A percentile compares a stretch with the other conserved stretches of the same genome.
These are phyloP conservation scores for Podochytrium sp. DNA, from an alignment of 192 early-diverging fungal genomes.

Conservation along the genomic window DNA sequence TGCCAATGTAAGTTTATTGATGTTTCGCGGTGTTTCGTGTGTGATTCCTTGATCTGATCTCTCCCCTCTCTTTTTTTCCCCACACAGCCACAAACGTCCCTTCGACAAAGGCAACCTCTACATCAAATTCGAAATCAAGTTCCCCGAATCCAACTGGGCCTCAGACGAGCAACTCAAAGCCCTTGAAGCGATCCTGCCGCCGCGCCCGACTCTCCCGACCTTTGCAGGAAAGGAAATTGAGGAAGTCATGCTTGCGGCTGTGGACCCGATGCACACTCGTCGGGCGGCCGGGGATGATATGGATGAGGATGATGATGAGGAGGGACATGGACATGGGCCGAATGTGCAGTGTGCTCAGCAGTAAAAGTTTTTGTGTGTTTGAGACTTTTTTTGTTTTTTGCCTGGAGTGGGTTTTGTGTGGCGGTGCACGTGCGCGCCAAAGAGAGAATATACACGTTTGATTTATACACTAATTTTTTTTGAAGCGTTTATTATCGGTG, in stretches of 20 bases:
- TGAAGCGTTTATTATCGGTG: no score
- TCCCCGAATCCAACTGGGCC: constrained; percentile 88
- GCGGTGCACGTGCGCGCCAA: no score
- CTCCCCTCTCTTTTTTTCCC: not conserved
- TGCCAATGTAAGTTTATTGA: constrained; percentile 89
- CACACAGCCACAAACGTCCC: constrained; percentile 53
- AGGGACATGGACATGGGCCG: constrained; percentile 57
- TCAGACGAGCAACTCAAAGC: constrained; percentile 67
- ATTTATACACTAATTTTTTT: no score
- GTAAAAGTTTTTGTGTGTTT: constrained; percentile 24
- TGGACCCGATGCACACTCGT: constrained; percentile 75
- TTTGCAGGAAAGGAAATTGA: constrained; percentile 70
- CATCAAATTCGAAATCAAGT: constrained; percentile 90
- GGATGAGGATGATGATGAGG: constrained; percentile 52
- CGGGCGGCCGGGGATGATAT: constrained; percentile 53
- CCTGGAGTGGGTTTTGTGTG: no score
- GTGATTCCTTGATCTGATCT: not conserved
- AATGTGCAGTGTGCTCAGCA: constrained; percentile 97
- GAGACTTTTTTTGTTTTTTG: not conserved
- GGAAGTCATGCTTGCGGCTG: constrained; percentile 78
- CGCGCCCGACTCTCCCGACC: constrained; percentile 61
- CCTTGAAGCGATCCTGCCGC: constrained; percentile 84
- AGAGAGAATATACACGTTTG: no score
- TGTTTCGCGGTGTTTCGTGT: not conserved
- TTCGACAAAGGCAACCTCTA: constrained; percentile 90